Conservation (phyloP, 352 stramenopile species). For the Phytopythium oedochilum region DNA sequence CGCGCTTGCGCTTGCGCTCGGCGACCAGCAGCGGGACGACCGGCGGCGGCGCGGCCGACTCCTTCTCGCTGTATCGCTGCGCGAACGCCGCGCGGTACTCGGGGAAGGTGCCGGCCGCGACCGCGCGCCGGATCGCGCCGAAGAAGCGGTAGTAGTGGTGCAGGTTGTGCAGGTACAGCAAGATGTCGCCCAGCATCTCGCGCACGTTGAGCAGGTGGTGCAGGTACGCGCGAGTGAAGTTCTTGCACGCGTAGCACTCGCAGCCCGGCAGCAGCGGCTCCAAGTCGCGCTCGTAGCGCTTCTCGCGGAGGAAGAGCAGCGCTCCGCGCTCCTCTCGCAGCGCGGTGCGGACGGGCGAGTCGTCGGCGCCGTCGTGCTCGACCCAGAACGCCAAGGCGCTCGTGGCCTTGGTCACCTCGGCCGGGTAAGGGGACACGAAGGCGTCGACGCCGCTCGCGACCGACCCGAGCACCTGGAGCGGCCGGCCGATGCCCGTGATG, state of each 20-base stretch:
- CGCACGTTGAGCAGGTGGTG: constrained; percentile 92
- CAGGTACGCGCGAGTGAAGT: constrained; percentile 86
- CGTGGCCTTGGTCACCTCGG: constrained; percentile 36
- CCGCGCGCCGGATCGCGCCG: constrained; percentile 41
- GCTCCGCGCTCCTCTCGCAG: constrained; percentile 32
- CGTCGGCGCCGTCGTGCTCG: constrained; percentile 20
- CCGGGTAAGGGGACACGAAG: constrained; percentile 68
- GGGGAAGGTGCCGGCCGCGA: constrained; percentile 35
- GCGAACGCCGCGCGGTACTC: constrained; percentile 37
- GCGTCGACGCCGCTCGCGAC: constrained; percentile 54
- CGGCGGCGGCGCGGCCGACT: constrained; percentile 36
- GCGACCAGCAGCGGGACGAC: constrained; percentile 44
- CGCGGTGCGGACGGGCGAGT: constrained; percentile 15
- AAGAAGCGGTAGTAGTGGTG: constrained; percentile 78
- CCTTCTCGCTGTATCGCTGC: constrained; percentile 37
- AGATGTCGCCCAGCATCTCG: constrained; percentile 90
- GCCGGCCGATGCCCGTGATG: constrained; percentile 60
- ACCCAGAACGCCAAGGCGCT: constrained; percentile 63
- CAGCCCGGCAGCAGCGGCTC: constrained; percentile 53
- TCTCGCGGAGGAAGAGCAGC: constrained; percentile 65
- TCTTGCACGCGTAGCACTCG: constrained; percentile 66
- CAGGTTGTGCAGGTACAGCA: constrained; percentile 88
- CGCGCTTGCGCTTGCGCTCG: constrained; percentile 50
- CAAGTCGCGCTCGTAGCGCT: constrained; percentile 58
- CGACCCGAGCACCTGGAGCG: constrained; percentile 48